Percentiles rank a stretch among this genome's conserved stretches.
Conservation (phyloP, 106 monocot species). For the Acanthochlamys bracteata region DNA sequence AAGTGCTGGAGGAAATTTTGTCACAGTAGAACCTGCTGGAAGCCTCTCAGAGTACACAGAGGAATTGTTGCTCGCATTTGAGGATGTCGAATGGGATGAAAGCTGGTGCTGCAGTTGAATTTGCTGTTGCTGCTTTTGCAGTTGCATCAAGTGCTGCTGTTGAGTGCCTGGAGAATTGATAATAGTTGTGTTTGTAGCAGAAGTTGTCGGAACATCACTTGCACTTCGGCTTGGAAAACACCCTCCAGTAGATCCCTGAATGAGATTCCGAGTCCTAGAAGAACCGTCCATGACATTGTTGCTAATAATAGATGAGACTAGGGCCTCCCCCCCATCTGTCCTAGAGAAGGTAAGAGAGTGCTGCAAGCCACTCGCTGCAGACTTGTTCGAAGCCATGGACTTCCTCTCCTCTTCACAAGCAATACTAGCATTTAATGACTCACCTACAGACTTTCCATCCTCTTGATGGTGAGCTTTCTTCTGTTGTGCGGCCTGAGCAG, state of each 20-base stretch:
- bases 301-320: constrained; percentile 17
- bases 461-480: constrained; percentile 32
- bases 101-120: constrained; percentile 42
- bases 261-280: constrained; percentile 43
- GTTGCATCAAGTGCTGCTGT: constrained; percentile 36
- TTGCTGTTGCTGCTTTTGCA: constrained; percentile 42
- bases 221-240: constrained; percentile 20
- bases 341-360: constrained; percentile 52
- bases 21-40: constrained; percentile 16
- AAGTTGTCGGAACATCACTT: constrained; percentile 9
- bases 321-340: constrained; percentile 27
- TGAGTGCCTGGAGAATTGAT: neutral
- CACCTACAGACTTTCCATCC: constrained; percentile 38
- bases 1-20: constrained; percentile 48
- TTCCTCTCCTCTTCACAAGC: constrained; percentile 40
- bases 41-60: constrained; percentile 27
- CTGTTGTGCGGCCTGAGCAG: constrained; percentile 25
- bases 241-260: constrained; percentile 15
- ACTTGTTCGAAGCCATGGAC: constrained; percentile 13
- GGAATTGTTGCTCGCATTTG: constrained; percentile 17
- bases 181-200: constrained; percentile 9
- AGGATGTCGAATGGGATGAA: constrained; percentile 28
- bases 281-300: constrained; percentile 29
- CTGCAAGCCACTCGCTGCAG: constrained; percentile 19
- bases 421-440: constrained; percentile 11